A percentile compares a stretch with the other conserved stretches of the same genome.
phyloP scores from a whole-genome alignment of 2,329 filamentous ascomycete genomes.

The Venturia asperata region DNA sequence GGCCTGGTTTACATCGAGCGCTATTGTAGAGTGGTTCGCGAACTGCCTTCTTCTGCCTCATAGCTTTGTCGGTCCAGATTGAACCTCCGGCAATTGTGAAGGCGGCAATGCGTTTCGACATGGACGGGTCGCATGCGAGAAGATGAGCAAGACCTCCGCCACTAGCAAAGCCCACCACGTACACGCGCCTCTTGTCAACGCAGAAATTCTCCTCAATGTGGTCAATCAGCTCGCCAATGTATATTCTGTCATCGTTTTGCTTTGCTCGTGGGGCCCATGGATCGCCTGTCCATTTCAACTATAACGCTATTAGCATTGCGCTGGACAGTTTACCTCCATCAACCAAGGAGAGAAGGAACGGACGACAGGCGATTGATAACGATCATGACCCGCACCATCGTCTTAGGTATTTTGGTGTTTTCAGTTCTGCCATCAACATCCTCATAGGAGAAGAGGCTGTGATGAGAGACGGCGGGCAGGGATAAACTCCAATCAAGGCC shows the following conservation, averaged over 20 bases:
- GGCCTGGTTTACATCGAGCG: slow-evolving; percentile 31
- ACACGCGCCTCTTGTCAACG: slow-evolving; percentile 40
- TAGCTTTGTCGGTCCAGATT: slow-evolving; percentile 4
- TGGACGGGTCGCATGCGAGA: slow-evolving; percentile 38
- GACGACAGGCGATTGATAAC: no score
- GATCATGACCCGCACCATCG: no score
- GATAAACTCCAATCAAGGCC: not conserved
- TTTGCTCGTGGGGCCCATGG: not conserved
- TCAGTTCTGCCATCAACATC: no score
- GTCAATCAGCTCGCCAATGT: slow-evolving; percentile 12
- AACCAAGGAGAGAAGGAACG: no score
- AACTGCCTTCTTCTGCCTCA: slow-evolving; percentile 26
- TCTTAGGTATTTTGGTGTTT: no score
- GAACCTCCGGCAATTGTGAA: slow-evolving; percentile 29
- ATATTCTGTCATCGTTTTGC: slow-evolving; percentile 7
- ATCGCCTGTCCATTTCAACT: slow-evolving; percentile 15
- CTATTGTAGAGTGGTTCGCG: slow-evolving; percentile 6
- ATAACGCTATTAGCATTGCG: not conserved
- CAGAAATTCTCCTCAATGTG: slow-evolving; percentile 10
- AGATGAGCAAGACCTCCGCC: slow-evolving; percentile 44
- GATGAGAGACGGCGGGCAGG: no score
- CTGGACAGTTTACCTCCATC: no score
- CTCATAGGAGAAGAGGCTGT: no score
- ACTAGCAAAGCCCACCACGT: slow-evolving; percentile 41
- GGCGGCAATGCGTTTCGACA: slow-evolving; percentile 39